A percentile compares a stretch with the other conserved stretches of the same genome.
Evolutionary conservation across 345 rosid species (phyloP).

Genomic region (Populus euphratica): DNA sequence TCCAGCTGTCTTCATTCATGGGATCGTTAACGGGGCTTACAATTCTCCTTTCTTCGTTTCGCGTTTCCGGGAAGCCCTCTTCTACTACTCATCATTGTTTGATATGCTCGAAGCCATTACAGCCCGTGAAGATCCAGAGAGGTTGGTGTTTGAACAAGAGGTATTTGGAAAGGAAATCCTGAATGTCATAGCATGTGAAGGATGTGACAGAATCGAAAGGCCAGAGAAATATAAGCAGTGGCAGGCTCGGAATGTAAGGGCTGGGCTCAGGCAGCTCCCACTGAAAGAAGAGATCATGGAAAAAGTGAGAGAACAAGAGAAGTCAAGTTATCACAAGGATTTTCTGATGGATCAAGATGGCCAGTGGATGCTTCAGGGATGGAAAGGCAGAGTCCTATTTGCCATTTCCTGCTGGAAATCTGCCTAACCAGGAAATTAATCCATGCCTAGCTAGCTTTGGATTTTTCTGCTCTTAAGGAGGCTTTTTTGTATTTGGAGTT

Average conservation of each 20-base stretch:
- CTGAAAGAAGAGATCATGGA: conserved; percentile 37
- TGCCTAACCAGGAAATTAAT: neutral
- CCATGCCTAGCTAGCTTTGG: neutral
- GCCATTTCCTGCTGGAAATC: conserved; percentile 47
- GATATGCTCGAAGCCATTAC: conserved; percentile 46
- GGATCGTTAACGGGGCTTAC: conserved; percentile 43
- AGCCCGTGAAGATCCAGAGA: conserved; percentile 46
- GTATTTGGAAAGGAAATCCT: conserved; percentile 41
- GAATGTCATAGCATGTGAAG: conserved; percentile 57
- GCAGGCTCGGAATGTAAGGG: conserved; percentile 40
- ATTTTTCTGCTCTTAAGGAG: neutral
- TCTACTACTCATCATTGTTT: conserved; percentile 46
- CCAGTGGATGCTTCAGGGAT: conserved; percentile 52
- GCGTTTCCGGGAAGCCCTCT: conserved; percentile 56
- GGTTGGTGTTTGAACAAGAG: conserved; percentile 47
- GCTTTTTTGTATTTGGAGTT: neutral
- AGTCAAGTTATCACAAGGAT: conserved; percentile 42
- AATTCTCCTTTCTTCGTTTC: conserved; percentile 49
- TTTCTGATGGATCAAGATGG: conserved; percentile 43
- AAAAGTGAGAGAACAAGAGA: conserved; percentile 31
- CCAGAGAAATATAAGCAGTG: conserved; percentile 41
- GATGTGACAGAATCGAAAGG: conserved; percentile 42
- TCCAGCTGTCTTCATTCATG: conserved; percentile 43
- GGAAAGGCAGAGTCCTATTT: conserved; percentile 50
- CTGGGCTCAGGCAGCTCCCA: conserved; percentile 43